Percentiles rank a stretch among this genome's conserved stretches.
These are phyloP conservation scores for Truncatella angustata DNA, from an alignment of 2,329 filamentous ascomycete species.

Conservation along the genomic window DNA sequence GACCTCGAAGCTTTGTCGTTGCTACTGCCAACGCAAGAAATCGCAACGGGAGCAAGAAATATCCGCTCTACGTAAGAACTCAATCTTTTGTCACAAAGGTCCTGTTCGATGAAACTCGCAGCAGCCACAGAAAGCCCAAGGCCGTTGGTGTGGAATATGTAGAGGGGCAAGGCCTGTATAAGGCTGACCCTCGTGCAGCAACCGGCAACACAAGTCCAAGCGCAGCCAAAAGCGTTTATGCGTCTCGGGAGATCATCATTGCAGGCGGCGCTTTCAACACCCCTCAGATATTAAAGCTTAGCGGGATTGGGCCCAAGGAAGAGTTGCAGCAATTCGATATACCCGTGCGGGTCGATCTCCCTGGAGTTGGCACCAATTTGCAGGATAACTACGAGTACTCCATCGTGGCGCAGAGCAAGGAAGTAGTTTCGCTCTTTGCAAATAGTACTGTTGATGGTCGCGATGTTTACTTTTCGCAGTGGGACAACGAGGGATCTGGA, in stretches of 20 bases:
- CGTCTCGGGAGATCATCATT: constrained; percentile 26
- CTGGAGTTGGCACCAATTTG: constrained; percentile 28
- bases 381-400: constrained; percentile 30
- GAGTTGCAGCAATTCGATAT: constrained; percentile 23
- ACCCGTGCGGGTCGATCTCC: constrained; percentile 23
- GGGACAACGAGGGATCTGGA: constrained; percentile 24
- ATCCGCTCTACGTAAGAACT: constrained; percentile 33
- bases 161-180: not conserved
- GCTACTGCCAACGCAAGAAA: constrained; percentile 25
- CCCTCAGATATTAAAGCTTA: constrained; percentile 29
- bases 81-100: constrained; percentile 20
- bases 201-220: too few species aligned
- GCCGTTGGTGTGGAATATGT: constrained; percentile 1
- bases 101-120: not conserved
- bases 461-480: constrained; percentile 37
- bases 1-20: constrained; percentile 54
- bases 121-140: not conserved
- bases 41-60: constrained; percentile 38
- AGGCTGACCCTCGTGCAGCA: not conserved
- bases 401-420: constrained; percentile 31
- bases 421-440: constrained; percentile 12
- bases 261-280: constrained; percentile 25
- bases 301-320: constrained; percentile 40
- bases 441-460: constrained; percentile 14
- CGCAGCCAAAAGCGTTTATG: too few species aligned